Base-by-base conservation (phyloP, 257 asterid species). In the Phtheirospermum japonicum region DNA sequence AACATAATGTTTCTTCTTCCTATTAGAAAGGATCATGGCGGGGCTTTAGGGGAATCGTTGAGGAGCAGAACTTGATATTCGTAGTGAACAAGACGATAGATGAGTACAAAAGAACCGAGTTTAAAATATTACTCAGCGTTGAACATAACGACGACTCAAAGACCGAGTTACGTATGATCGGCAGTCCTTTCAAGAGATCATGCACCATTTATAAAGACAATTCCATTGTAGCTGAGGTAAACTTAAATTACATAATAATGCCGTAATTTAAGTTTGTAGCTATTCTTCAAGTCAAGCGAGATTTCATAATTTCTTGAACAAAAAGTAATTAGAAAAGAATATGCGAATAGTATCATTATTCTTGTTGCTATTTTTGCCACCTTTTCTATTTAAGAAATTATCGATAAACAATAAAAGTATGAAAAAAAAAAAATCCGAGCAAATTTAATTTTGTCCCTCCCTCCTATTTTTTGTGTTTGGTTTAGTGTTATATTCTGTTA, bases 221-320 rank as follows among this genome's bases (percentile, higher is more conserved):
- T 65, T 77, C 94, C 33, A 85, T 92, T 46, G 79, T 85, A 49
- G 99, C 96, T 6, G 80, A 89, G 97, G 98, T 88, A 86, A 28
- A 31, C 28, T 58, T 62, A 10, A 10, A 9, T 39, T 32, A 31
- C 32, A 17, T 57, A 53, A 37, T 7, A 53, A 32, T 7, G n/a
- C 10, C 12, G 13, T 18, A 17, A n/a, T 17, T 46, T 1, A 0
- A 46, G 9, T 46, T 46, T n/a, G 7, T 18, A 49, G 20, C 30
- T 9, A 19, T 50, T 18, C 0, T 19, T 50, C 30, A 48, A 2
- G 4, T 30, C 26, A 33, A n/a, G n/a, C n/a, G n/a, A n/a, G n/a
- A n/a, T n/a, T n/a, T n/a, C n/a, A n/a, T n/a, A n/a, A n/a, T n/a
- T n/a, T n/a, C n/a, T n/a, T n/a, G n/a, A n/a, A n/a, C n/a, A n/a